Evolutionary conservation across 768 basidiomycete species (phyloP), one percentile per base, ranked within the genome.

Genomic region (Paxillus ammoniavirescens): DNA sequence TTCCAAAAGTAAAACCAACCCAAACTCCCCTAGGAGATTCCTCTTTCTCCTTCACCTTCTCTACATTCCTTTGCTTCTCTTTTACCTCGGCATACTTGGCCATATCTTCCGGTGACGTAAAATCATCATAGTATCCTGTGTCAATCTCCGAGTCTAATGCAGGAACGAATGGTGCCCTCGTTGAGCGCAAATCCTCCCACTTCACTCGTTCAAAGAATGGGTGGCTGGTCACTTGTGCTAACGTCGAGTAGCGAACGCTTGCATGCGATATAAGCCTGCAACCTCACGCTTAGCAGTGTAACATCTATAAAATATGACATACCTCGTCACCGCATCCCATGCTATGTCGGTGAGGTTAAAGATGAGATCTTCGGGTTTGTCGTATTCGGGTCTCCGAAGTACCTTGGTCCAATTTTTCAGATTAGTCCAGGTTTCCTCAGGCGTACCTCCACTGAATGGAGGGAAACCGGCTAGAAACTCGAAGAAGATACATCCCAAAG

Each of bases 381-480:
- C 95, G 62, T 98, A 99, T 61, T 94, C 88, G 2, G 97, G 97
- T 53, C 97, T 72, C n/a, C 88, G 78, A 5, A 99, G 78, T 1
- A 93, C 93, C 57, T 89, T 89, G 15, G 87, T 84, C 97, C 97
- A 99, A 68, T 98, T 98, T 73, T 98, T 98, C 57, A 99, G 74
- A 72, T 98, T 98, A 14, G 93, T 93, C 97, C 97, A 99, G 0
- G 97, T 99, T 72, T 99, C 97, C 60, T 99, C 94, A 0, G 94
- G 90, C 0, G 89, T 93, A 38, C 88, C 83, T 15, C 97, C 97
- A 44, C 92, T 97, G 75, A 99, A 99, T 2, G 97, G 97, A 12
- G 97, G 97, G 74, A 97, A 99, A 26, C 97, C 96, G 1, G 93
- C 90, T 14, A 96, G 77, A 70, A 96, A 95, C 74, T 99, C 97